phyloP scores from a whole-genome alignment of 305 asterid species.

The Plantago coronopus region DNA sequence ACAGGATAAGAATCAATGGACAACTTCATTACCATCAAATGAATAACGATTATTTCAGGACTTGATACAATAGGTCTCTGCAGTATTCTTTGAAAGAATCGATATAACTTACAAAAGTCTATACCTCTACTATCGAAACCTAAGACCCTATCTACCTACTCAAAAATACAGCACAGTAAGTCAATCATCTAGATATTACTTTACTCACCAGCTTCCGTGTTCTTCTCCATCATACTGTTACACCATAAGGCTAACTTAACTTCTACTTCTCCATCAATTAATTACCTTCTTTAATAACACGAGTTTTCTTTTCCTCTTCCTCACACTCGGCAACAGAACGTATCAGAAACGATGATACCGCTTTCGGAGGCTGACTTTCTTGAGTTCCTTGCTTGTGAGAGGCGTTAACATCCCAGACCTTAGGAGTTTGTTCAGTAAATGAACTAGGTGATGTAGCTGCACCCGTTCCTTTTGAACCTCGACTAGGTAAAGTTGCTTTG shows the following conservation, averaged over 20 bases:
- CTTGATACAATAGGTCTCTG: too few species aligned
- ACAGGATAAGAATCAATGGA: too few species aligned
- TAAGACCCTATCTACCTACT: constrained; percentile 18
- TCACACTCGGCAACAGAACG: constrained; percentile 87
- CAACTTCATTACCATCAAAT: too few species aligned
- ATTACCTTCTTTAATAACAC: too few species aligned
- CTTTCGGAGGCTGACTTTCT: constrained; percentile 29
- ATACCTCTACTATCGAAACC: constrained; percentile 12
- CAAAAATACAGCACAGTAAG: constrained; percentile 23
- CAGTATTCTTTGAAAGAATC: neutral
- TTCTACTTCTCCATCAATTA: neutral
- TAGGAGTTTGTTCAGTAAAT: constrained; percentile 31
- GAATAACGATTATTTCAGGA: too few species aligned
- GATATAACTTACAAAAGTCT: constrained; percentile 3
- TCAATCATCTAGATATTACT: too few species aligned
- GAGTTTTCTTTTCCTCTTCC: constrained; percentile 56
- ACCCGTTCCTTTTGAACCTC: constrained; percentile 31
- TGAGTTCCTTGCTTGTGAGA: constrained; percentile 35
- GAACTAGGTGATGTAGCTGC: constrained; percentile 26
- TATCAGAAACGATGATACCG: constrained; percentile 45
- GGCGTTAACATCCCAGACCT: constrained; percentile 33
- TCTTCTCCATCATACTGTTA: too few species aligned
- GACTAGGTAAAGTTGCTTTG: constrained; percentile 60
- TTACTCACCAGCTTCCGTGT: too few species aligned
- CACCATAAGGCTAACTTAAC: constrained; percentile 1